These are phyloP conservation scores for Dorcoceras hygrometricum DNA, from an alignment of 257 asterid genomes.

Conservation along the genomic window DNA sequence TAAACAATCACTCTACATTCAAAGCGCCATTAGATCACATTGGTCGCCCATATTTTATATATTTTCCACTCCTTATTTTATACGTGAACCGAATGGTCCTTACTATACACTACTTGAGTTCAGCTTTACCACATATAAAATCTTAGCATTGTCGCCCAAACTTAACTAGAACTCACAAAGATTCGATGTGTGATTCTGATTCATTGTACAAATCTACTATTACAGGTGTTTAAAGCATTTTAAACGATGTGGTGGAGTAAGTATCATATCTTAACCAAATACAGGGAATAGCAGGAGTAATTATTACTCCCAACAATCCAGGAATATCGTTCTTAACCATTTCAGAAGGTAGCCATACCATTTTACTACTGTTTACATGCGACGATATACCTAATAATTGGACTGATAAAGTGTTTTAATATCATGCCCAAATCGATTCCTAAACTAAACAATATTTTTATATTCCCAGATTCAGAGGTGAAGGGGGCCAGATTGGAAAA, in stretches of 20 bases:
- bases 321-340: neutral
- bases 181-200: neutral
- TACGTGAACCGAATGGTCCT: too few species aligned
- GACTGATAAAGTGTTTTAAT: neutral
- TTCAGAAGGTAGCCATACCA: neutral
- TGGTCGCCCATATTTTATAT: too few species aligned
- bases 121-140: too few species aligned
- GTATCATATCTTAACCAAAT: neutral
- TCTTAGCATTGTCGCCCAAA: neutral
- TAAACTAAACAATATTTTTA: conserved; percentile 2
- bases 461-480: conserved; percentile 26
- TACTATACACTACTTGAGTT: neutral
- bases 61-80: too few species aligned
- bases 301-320: neutral
- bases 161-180: neutral
- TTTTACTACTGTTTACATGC: conserved; percentile 10
- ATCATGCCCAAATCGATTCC: conserved; percentile 9
- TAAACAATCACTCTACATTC: too few species aligned
- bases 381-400: conserved; percentile 6
- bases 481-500: conserved; percentile 34
- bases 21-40: too few species aligned
- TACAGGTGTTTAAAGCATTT: too few species aligned
- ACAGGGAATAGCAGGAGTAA: neutral
- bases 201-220: neutral
- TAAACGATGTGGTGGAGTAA: neutral